Evolutionary conservation across 2,329 filamentous ascomycete genomes (phyloP).

Genomic region (Claviceps capensis): DNA sequence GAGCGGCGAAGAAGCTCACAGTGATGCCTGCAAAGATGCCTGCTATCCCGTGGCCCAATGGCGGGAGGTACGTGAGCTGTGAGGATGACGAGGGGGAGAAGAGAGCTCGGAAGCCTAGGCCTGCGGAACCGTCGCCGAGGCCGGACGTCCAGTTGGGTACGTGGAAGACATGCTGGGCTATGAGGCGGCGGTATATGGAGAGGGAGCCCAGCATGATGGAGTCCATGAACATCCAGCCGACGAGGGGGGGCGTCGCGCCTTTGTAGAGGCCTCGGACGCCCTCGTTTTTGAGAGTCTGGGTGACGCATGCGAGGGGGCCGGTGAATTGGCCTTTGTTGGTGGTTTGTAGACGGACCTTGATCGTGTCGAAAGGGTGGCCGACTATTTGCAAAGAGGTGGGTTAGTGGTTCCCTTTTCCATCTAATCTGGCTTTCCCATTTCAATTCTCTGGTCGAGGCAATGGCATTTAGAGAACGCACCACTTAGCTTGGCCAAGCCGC

Average conservation of each 20-base stretch:
- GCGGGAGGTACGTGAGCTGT: constrained; percentile 42
- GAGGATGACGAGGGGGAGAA: neutral
- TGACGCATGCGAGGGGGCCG: constrained; percentile 73
- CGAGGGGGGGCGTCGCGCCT: constrained; percentile 77
- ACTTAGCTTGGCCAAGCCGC: constrained; percentile 77
- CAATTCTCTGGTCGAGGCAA: too few species aligned
- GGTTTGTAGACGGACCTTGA: constrained; percentile 93
- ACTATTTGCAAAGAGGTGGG: constrained; percentile 22
- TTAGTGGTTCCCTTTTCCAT: neutral
- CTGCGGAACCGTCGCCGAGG: constrained; percentile 9
- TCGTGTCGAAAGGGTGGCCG: constrained; percentile 76
- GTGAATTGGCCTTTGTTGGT: constrained; percentile 63
- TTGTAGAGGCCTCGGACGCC: constrained; percentile 83
- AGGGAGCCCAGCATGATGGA: constrained; percentile 78
- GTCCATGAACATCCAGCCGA: constrained; percentile 99
- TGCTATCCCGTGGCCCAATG: constrained; percentile 73
- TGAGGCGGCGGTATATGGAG: constrained; percentile 73
- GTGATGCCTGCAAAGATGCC: constrained; percentile 79
- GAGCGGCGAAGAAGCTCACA: constrained; percentile 83
- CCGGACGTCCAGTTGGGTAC: constrained; percentile 21
- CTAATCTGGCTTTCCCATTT: neutral
- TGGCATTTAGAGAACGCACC: constrained; percentile 36
- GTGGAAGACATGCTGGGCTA: constrained; percentile 69
- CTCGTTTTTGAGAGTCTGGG: constrained; percentile 76
- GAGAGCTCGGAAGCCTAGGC: constrained; percentile 8